Evolutionary conservation across 1,139 yeast genomes (phyloP), one percentile per base, ranked within the genome.

Genomic region (Sugiyamaella paludigena): DNA sequence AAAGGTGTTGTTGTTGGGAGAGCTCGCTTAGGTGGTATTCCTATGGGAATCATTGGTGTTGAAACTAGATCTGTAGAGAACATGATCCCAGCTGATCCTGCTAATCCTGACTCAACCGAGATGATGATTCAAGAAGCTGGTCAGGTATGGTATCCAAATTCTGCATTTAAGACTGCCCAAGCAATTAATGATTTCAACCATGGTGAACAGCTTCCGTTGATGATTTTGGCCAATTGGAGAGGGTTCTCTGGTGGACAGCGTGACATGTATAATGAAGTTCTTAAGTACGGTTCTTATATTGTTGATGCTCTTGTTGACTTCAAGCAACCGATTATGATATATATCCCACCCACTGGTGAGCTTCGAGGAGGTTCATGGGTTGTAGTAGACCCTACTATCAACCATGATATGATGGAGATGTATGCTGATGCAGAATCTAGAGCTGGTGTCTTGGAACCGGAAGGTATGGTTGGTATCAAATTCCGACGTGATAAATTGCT

Each of bases 301-400:
- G 98, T 92, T 57, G 98, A 92, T 69, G 97, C 98, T 10, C 78
- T 92, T 57, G 96, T 89, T 61, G 96, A 84, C 63, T 92, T 84
- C 79, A 88, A 88, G 70, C 98, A 91, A 72, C 98, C 98, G 53
- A 86, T 92, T 58, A 84, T 92, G 75, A 88, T 94, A 31, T 92
- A 92, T 71, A 92, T 92, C 68, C 98, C 98, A 50, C 98, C 98
- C 54, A 81, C 86, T 62, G 98, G 98, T 69, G 98, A 92, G 72
- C 80, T 94, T 62, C 87, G 98, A 80, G 98, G 98, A 77, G 98
- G 98, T 69, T 92, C 98, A 29, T 92, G 98, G 98, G 98, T 94
- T 51, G 98, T 92, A 59, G 96, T 92, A 68, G 98, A 92, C 72
- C 98, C 98, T 58, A 87, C 97, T 50, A 92, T 94, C 74, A 92